These are phyloP conservation scores for Sporothrix humicola DNA, from an alignment of 2,329 filamentous ascomycete genomes.

Conservation along the genomic window DNA sequence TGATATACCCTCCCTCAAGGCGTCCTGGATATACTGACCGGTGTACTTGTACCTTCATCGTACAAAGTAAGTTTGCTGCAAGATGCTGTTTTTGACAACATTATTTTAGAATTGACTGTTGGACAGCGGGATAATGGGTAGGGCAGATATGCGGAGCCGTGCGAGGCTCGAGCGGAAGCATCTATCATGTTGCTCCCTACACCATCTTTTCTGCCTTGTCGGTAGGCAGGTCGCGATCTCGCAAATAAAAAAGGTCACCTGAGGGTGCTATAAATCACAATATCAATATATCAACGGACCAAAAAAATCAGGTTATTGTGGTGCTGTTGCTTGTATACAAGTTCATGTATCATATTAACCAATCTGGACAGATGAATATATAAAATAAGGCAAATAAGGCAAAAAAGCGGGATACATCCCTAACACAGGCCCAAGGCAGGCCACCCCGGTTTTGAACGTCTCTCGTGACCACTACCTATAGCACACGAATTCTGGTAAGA, in stretches of 20 bases:
- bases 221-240: too few species aligned
- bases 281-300: neutral
- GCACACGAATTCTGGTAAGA: neutral
- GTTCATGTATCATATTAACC: neutral
- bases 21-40: neutral
- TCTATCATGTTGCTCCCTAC: neutral
- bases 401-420: neutral
- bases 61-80: too few species aligned
- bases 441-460: constrained; percentile 3
- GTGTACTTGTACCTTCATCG: too few species aligned
- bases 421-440: constrained; percentile 8
- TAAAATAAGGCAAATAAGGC: too few species aligned
- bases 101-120: too few species aligned
- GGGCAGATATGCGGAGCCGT: neutral
- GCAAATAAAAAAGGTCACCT: constrained; percentile 16
- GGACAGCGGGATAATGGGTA: too few species aligned
- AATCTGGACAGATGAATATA: too few species aligned
- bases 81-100: too few species aligned
- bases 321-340: neutral
- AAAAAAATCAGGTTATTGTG: neutral
- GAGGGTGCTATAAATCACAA: constrained; percentile 8
- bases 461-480: constrained; percentile 22
- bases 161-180: neutral
- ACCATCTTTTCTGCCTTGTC: constrained; percentile 9
- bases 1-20: constrained; percentile 1